Evolutionary conservation across 1,284 basidiomycete species (phyloP), one percentile per base, ranked within the genome.

Genomic region (Acaromyces ingoldii): DNA sequence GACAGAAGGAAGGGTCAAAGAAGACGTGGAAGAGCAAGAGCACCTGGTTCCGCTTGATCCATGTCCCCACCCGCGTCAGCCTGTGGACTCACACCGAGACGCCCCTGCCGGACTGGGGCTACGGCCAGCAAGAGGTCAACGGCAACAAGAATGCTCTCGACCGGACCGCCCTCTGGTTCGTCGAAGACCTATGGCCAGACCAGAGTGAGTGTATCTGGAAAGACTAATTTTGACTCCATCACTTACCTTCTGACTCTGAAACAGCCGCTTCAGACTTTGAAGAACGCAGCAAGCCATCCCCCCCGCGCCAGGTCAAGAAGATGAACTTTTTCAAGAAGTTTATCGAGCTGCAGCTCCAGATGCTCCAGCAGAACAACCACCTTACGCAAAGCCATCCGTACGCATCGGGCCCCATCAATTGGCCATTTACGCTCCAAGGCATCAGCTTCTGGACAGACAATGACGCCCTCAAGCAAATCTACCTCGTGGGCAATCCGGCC

Each of bases 301-400:
- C 80, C 15, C 77, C 81, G 6, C 89, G 89, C 75, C 79, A 83
- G 55, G 85, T 88, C 37, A 89, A 87, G 78, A 80, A 80, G 53
- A 83, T 91, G 80, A 87, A 84, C 75, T 99, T 99, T 78, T 86
- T 98, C 81, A 86, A 83, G 76, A 98, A 99, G 78, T 98, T 91
- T 72, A 82, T 81, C 40, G 93, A 99, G 76, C 80, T 98, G 36
- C 95, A 99, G 72, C 76, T 92, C 39, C 80, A 92, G 53, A 98
- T 98, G 95, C 80, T 97, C 58, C 90, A 95, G 75, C 93, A 98
- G 79, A 99, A 99, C 72, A 89, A 91, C 10, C 92, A 91, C 15
- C 80, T 99, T 51, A 96, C 91, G 21, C 86, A 89, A 17, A 87
- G 85, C 10, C 95, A 99, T 75, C 95, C 95, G 34, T 99, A 98